Evolutionary conservation across 768 basidiomycete genomes (phyloP).

Genomic region (Phanerochaete sordida): DNA sequence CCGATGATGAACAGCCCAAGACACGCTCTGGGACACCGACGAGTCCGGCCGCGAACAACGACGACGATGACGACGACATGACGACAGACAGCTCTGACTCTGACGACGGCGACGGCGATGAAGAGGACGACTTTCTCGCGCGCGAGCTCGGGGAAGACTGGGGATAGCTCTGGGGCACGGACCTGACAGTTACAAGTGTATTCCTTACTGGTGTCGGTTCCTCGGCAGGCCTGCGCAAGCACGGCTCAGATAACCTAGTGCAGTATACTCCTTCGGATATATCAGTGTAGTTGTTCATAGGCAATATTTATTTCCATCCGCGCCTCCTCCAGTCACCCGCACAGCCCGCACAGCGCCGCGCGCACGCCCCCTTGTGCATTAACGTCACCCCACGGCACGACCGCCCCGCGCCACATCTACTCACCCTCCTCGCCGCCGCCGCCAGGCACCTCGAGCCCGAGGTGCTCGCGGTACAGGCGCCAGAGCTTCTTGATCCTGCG

Average conservation of each 20-base stretch:
- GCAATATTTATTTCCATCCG: neutral
- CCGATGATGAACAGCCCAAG: constrained; percentile 6
- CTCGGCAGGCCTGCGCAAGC: neutral
- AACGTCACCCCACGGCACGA: neutral
- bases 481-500: constrained; percentile 53
- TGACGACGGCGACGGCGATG: constrained; percentile 45
- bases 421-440: neutral
- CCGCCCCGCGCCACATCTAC: no score
- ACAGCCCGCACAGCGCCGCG: neutral
- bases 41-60: constrained; percentile 2
- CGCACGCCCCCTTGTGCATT: neutral
- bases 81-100: constrained; percentile 29
- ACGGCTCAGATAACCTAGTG: constrained; percentile 4
- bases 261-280: constrained; percentile 11
- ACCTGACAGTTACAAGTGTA: neutral
- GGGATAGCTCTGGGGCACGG: constrained; percentile 45
- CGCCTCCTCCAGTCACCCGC: neutral
- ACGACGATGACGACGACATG: constrained; percentile 21
- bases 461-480: constrained; percentile 46
- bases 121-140: constrained; percentile 80
- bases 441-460: constrained; percentile 20
- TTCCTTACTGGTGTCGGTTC: neutral
- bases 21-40: constrained; percentile 9
- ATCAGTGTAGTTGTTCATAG: constrained; percentile 14
- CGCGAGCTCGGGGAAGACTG: constrained; percentile 73